These are phyloP conservation scores for Styphnolobium japonicum DNA, from an alignment of 306 rosid genomes.

Conservation along the genomic window DNA sequence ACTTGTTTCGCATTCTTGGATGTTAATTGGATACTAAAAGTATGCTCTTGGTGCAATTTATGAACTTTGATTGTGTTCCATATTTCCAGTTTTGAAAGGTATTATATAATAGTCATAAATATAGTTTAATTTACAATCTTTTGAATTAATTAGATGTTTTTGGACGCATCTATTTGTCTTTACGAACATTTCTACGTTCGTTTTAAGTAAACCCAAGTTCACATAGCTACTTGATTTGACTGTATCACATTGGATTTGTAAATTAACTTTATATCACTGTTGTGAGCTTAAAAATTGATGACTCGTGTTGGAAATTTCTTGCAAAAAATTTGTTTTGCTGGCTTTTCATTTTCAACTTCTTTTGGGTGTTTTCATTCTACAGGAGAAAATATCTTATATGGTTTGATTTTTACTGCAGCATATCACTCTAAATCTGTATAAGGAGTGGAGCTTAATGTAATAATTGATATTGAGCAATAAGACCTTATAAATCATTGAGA, in stretches of 20 bases:
- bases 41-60: background rate
- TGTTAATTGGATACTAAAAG: background rate
- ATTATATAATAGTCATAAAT: background rate
- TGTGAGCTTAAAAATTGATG: background rate
- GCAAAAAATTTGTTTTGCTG: too few species aligned
- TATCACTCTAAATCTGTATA: too few species aligned
- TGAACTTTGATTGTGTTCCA: background rate
- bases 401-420: too few species aligned
- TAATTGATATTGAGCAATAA: too few species aligned
- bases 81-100: background rate
- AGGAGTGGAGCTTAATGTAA: too few species aligned
- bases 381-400: too few species aligned
- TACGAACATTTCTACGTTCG: background rate
- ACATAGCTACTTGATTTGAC: background rate
- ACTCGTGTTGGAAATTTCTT: background rate
- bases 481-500: too few species aligned
- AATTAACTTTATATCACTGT: too few species aligned
- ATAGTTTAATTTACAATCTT: background rate
- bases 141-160: background rate
- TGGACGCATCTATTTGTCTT: background rate
- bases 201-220: background rate
- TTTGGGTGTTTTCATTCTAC: too few species aligned
- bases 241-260: too few species aligned
- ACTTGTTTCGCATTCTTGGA: background rate
- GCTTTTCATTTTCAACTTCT: too few species aligned